These are phyloP conservation scores for Monosporascus sp. DNA, from an alignment of 2,329 filamentous ascomycete species.

Conservation along the genomic window DNA sequence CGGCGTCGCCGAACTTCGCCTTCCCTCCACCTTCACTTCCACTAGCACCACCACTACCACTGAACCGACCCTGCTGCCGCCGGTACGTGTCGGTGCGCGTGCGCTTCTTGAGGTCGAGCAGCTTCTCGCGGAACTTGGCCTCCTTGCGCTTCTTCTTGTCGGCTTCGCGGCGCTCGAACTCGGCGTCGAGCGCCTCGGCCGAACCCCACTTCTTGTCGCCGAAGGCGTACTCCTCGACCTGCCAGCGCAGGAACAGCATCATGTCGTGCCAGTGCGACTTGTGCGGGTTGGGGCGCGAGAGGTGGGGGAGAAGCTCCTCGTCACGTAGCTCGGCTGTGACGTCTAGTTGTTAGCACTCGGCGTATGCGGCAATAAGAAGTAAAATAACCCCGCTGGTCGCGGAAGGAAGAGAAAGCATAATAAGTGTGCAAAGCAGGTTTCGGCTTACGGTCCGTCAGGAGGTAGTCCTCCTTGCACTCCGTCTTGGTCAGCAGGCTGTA, in stretches of 20 bases:
- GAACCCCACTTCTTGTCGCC: conserved; percentile 82
- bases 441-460: conserved; percentile 78
- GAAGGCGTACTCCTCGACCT: conserved; percentile 92
- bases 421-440: background rate
- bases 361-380: too few relatives aligned
- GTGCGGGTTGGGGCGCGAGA: conserved; percentile 88
- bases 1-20: conserved; percentile 68
- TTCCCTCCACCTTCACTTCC: conserved; percentile 33
- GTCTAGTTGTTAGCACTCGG: conserved; percentile 1
- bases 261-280: conserved; percentile 97
- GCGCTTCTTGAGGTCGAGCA: conserved; percentile 86
- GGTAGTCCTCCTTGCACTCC: conserved; percentile 90
- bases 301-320: conserved; percentile 75
- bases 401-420: background rate
- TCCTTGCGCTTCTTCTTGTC: conserved; percentile 85
- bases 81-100: conserved; percentile 88
- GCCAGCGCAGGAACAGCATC: conserved; percentile 92
- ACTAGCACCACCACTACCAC: conserved; percentile 33
- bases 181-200: conserved; percentile 75
- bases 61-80: conserved; percentile 54
- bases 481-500: conserved; percentile 96
- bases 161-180: conserved; percentile 73
- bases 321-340: conserved; percentile 78
- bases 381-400: background rate
- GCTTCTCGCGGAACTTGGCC: conserved; percentile 83